A percentile compares a stretch with the other conserved stretches of the same genome.
Conservation (phyloP, 106 monocot species). For the Apostasia ramifera region DNA sequence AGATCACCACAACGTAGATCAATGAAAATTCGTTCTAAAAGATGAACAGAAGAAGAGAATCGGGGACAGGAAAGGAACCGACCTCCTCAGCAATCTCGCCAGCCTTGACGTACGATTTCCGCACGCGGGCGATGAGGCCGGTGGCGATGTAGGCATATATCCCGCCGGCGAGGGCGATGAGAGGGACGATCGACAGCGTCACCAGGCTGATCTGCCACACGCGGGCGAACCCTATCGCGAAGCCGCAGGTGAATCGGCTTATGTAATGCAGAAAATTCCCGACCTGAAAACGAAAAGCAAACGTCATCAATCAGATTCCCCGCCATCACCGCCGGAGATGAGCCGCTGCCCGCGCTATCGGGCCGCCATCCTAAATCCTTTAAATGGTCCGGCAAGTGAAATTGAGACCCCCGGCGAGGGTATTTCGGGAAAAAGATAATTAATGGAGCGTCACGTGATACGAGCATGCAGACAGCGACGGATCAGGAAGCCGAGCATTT, state of each 20-base stretch:
- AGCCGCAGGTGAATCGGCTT: conserved; percentile 81
- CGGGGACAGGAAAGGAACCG: neutral
- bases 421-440: too few species aligned
- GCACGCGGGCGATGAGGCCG: conserved; percentile 89
- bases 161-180: conserved; percentile 91
- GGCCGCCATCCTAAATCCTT: too few species aligned
- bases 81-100: conserved; percentile 98
- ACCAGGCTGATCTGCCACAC: conserved; percentile 99
- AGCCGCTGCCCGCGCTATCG: neutral
- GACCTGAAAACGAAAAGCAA: conserved; percentile 27
- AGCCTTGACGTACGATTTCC: conserved; percentile 88
- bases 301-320: neutral
- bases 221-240: conserved; percentile 75
- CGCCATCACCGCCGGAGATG: neutral
- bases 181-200: conserved; percentile 93
- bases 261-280: conserved; percentile 96
- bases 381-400: too few species aligned
- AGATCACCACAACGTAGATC: neutral
- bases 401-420: too few species aligned
- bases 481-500: too few species aligned
- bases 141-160: conserved; percentile 75
- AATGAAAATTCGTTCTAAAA: neutral
- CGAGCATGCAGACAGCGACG: too few species aligned
- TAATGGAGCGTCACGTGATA: too few species aligned
- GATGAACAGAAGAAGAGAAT: neutral